Conservation (phyloP, 768 basidiomycete species). For the Pleurotus ostreatus region DNA sequence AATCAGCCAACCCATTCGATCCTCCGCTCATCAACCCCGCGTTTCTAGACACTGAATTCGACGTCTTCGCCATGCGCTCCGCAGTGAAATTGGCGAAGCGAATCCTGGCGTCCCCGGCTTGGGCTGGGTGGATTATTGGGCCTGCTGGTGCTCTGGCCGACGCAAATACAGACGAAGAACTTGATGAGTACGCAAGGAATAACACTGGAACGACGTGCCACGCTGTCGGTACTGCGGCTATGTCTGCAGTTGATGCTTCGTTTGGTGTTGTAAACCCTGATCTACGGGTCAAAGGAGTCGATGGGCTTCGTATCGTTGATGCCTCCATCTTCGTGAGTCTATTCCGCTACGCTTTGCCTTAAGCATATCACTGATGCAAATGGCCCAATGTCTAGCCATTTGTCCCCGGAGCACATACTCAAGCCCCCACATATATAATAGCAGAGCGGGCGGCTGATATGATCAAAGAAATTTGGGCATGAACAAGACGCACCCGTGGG, state of each 20-base stretch:
- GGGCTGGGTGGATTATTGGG: conserved; percentile 20
- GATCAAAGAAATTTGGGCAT: background rate
- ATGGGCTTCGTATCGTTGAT: background rate
- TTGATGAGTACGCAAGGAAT: conserved; percentile 20
- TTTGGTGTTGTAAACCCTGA: conserved; percentile 35
- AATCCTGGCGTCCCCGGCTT: conserved; percentile 23
- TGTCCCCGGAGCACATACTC: background rate
- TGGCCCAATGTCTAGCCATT: background rate
- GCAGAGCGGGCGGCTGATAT: background rate
- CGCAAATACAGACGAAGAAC: conserved; percentile 20
- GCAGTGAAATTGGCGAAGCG: conserved; percentile 17
- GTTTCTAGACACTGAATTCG: conserved; percentile 30
- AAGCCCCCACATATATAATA: background rate
- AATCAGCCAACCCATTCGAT: conserved; percentile 40
- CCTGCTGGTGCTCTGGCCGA: conserved; percentile 16
- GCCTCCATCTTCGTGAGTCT: background rate
- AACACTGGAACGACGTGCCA: conserved; percentile 23
- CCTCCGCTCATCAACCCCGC: conserved; percentile 47
- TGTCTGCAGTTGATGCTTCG: conserved; percentile 23
- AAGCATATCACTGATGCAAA: background rate
- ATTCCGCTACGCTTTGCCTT: background rate
- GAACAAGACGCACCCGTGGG: background rate
- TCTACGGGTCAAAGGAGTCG: conserved; percentile 28
- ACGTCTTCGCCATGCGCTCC: conserved; percentile 23
- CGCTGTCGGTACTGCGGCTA: conserved; percentile 28